These are phyloP conservation scores for Maudiozyma saulgeensis DNA, from an alignment of 805 yeast species.

Conservation along the genomic window DNA sequence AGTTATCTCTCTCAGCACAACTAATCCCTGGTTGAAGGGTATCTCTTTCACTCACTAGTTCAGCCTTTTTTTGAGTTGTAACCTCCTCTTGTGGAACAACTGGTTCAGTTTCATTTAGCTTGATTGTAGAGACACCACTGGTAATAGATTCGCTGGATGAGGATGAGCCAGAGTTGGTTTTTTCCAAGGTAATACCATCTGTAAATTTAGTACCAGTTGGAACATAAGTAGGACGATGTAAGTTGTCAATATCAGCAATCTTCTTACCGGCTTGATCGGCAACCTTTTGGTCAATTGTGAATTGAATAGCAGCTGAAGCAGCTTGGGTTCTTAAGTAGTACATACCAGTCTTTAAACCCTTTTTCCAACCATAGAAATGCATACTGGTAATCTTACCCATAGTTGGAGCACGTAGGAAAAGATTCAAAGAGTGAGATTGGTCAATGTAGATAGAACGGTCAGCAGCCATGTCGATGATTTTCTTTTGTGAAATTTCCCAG, in stretches of 20 bases:
- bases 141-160: constrained; percentile 22
- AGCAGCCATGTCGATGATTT: constrained; percentile 74
- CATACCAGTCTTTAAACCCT: constrained; percentile 95
- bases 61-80: neutral
- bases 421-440: constrained; percentile 87
- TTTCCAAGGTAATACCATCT: constrained; percentile 6
- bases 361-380: constrained; percentile 97
- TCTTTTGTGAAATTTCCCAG: constrained; percentile 88
- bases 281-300: constrained; percentile 59
- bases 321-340: constrained; percentile 94
- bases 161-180: constrained; percentile 20
- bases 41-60: neutral
- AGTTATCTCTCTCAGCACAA: neutral
- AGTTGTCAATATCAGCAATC: constrained; percentile 9
- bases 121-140: constrained; percentile 2
- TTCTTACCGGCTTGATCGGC: constrained; percentile 38
- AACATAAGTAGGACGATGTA: constrained; percentile 34
- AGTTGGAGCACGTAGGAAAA: constrained; percentile 77
- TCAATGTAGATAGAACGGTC: constrained; percentile 76
- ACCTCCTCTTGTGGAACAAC: constrained; percentile 9
- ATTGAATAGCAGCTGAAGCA: constrained; percentile 92
- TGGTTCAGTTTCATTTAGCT: constrained; percentile 20
- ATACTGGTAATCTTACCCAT: constrained; percentile 91
- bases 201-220: constrained; percentile 12
- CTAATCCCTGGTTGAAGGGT: neutral